Base-by-base conservation (phyloP, 805 yeast species). In the Cyberlindnera mycetangii region DNA sequence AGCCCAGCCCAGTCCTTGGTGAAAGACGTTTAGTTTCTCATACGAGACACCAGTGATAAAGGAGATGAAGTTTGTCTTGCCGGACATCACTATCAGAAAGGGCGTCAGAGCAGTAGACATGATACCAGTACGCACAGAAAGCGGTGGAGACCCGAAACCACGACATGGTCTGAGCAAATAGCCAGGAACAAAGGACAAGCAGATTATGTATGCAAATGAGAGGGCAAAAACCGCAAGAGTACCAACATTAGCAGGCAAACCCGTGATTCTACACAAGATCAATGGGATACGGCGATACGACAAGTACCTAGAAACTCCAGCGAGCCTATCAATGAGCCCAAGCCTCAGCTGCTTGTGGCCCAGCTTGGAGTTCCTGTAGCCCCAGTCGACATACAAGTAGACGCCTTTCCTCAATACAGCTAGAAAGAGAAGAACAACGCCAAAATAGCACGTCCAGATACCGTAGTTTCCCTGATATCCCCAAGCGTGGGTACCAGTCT, bases 101-200 rank as follows among this genome's bases (percentile, higher is more conserved):
- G 83, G 83, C 7, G 74, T 66, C 37, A 77, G 59, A 0, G 79
- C 78, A 25, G 69, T 62, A 1, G 77, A 69, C 71, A 73, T 70
- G 22, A 75, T 48, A 2, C 82, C 83, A 1, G 81, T 65, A 38
- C 83, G 59, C 2, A 75, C 71, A 0, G 79, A 79, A 27, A 79
- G 48, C 8, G 83, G 83, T 14, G 83, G 79, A 3, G 79, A 67
- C 1, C 83, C 84, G 57, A 77, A 78, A 0, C 78, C 79, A 5
- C 61, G 30, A 55, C 84, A 79, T 0, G 62, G 76, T 44, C 82
- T 61, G 49, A 73, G 73, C 70, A 74, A 76, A 37, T 68, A 68
- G 42, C 71, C 76, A 5, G 83, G 82, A 58, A 67, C 54, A 27
- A 69, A 67, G n/a, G 60, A 45, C 46, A 60, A 60, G 14, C 65